Conservation (phyloP, 179 eudicot genomes). For the Sideroxylon spinosum region DNA sequence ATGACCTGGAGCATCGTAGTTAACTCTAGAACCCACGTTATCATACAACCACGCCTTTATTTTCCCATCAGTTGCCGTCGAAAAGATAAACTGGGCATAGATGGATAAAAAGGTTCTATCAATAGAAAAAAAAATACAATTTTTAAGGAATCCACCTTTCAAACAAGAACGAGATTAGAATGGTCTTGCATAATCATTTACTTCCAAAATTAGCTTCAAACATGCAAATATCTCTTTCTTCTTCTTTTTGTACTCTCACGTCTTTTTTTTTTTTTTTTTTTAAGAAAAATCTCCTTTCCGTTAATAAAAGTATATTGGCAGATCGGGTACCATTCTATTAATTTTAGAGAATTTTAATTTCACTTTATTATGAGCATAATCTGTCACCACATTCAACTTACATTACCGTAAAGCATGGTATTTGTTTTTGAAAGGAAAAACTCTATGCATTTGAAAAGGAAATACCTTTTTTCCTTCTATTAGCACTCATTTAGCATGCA, state of each 20-base stretch:
- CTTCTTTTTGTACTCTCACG: too few relatives aligned
- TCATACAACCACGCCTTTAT: constrained; percentile 93
- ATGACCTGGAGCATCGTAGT: constrained; percentile 88
- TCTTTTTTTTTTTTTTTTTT: neutral
- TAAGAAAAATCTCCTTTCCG: neutral
- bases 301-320: neutral
- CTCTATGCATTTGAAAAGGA: too few relatives aligned
- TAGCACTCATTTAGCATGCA: too few relatives aligned
- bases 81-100: constrained; percentile 62
- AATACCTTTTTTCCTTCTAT: too few relatives aligned
- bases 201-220: neutral
- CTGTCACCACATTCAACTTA: neutral
- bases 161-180: constrained; percentile 8
- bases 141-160: neutral
- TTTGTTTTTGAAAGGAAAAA: too few relatives aligned
- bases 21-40: constrained; percentile 72
- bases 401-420: too few relatives aligned
- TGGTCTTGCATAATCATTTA: neutral
- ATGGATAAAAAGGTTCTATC: neutral
- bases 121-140: neutral
- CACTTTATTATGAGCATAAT: neutral
- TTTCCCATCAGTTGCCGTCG: constrained; percentile 85
- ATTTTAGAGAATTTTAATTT: neutral
- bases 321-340: neutral
- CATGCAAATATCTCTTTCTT: neutral